Evolutionary conservation across 2,329 filamentous ascomycete species (phyloP), one percentile per base, ranked within the genome.

Genomic region (Trichoderma sp.): DNA sequence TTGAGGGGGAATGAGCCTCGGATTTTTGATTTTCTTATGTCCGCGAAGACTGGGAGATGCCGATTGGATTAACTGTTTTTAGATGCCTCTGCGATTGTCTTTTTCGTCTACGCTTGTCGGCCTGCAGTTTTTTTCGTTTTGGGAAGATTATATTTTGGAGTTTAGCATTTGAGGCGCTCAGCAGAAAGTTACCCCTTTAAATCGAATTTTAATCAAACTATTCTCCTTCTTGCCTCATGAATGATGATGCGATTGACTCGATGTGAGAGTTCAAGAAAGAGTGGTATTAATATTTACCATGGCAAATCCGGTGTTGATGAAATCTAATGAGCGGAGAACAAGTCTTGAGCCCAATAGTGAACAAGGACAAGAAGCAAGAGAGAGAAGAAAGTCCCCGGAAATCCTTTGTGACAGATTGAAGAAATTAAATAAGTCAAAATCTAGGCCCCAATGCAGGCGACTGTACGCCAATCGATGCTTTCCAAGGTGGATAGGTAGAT

Each of bases 111-210:
- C 48, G 26, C 56, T 41, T 44, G 54, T 60, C 34, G 39, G 48
- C 34, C 60, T 56, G 43, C 50, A 44, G 56, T 41, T 55, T 19
- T 19, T 2, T 41, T 9, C 34, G 34, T 12, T 60, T 41, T 54
- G 62, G 64, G 65, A 44, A 47, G 67, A 61, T 52, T n/a, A 66
- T 14, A 44, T 30, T 61, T 63, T 65, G 59, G 66, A 67, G 64
- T 69, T 67, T 69, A 69, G 64, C 68, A 66, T 69, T 55, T 59
- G 52, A 63, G 64, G 68, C 67, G 68, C 67, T 68, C 44, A 68
- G 64, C 64, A 65, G 60, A 63, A 39, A 55, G 50, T 55, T 63
- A 24, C 39, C 41, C 41, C 12, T 48, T 54, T 54, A 44, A 54
- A 55, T 63, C 57, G 56, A 60, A 56, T 65, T 55, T 61, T 65